Evolutionary conservation across 441 rosid species (phyloP).

Genomic region (Adansonia madagascariensis): DNA sequence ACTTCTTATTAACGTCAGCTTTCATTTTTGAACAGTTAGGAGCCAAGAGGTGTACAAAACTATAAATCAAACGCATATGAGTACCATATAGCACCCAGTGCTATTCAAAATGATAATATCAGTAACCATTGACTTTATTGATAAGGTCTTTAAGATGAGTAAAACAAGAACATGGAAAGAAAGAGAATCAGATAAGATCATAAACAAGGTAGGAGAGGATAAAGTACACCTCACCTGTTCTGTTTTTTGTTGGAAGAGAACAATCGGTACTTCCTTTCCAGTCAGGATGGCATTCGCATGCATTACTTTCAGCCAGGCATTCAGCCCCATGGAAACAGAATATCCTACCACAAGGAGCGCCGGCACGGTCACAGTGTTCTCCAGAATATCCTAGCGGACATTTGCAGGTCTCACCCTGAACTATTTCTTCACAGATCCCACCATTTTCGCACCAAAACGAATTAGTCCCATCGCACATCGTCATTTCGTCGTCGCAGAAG

Average conservation of each 20-base stretch:
- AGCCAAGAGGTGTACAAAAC: background rate
- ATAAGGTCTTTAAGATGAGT: background rate
- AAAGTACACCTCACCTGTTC: background rate
- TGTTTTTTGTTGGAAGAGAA: constrained; percentile 25
- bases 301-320: constrained; percentile 21
- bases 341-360: constrained; percentile 25
- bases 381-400: constrained; percentile 28
- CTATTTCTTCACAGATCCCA: constrained; percentile 33
- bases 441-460: constrained; percentile 35
- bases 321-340: constrained; percentile 29
- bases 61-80: background rate
- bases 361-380: constrained; percentile 21
- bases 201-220: background rate
- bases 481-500: constrained; percentile 32
- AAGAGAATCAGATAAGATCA: background rate
- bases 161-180: no score
- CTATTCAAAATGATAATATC: background rate
- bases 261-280: constrained; percentile 34
- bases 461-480: constrained; percentile 36
- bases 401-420: constrained; percentile 33
- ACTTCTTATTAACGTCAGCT: background rate
- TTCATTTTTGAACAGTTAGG: background rate
- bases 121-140: background rate
- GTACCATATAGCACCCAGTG: background rate
- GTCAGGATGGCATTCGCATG: constrained; percentile 12